These are phyloP conservation scores for Paraconiothyrium sp. DNA, from an alignment of 2,329 filamentous ascomycete species.

Conservation along the genomic window DNA sequence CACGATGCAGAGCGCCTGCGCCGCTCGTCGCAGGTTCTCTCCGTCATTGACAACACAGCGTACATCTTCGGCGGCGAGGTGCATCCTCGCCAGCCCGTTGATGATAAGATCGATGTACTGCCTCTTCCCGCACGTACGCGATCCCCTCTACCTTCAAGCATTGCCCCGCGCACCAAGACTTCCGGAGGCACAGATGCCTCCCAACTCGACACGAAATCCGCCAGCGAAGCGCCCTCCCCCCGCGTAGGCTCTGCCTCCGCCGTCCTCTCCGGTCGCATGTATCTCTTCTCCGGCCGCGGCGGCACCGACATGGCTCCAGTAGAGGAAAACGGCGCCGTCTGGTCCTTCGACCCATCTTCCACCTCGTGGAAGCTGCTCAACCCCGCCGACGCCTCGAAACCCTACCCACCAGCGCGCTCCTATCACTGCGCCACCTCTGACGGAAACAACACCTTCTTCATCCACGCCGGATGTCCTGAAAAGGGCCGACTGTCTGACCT, in stretches of 20 bases:
- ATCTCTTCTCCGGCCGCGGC: constrained; percentile 82
- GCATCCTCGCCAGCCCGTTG: constrained; percentile 70
- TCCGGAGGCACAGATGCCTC: constrained; percentile 55
- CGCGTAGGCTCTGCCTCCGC: constrained; percentile 79
- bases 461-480: constrained; percentile 79
- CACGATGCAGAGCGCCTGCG: constrained; percentile 58
- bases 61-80: constrained; percentile 83
- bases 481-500: constrained; percentile 72
- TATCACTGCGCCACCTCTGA: constrained; percentile 74
- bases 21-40: constrained; percentile 78
- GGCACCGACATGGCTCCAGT: constrained; percentile 74
- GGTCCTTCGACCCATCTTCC: constrained; percentile 76
- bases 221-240: constrained; percentile 64
- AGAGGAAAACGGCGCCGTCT: constrained; percentile 77
- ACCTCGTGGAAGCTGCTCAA: constrained; percentile 71
- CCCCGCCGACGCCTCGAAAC: constrained; percentile 59
- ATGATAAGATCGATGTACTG: constrained; percentile 76
- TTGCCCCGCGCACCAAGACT: constrained; percentile 30
- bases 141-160: too few relatives aligned
- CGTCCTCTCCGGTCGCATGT: constrained; percentile 74
- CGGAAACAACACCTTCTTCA: constrained; percentile 73
- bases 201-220: constrained; percentile 35
- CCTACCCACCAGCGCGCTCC: constrained; percentile 72
- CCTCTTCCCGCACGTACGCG: constrained; percentile 51
- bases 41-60: constrained; percentile 66